Evolutionary conservation across 2,329 filamentous ascomycete species (phyloP), one percentile per base, ranked within the genome.

Genomic region (Aspergillus terreus): DNA sequence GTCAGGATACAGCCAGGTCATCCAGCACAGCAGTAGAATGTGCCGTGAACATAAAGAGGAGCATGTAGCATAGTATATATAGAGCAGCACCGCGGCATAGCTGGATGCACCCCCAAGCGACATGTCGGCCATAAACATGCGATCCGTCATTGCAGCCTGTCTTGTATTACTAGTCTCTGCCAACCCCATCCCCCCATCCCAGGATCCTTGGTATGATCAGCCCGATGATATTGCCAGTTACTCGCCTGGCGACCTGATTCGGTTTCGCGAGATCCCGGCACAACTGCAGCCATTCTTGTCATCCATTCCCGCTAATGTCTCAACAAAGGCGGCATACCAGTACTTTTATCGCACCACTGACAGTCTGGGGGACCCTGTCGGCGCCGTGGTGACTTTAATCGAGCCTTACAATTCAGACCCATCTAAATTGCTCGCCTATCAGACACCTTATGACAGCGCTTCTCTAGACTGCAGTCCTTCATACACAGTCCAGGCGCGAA

Each of bases 371-470:
- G 46, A 51, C 25, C 53, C 58, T 4, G 51, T 51, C 5, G 56
- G 43, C 11, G 66, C 72, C 0, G 66, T 72, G 0, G 63, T 70
- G 6, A 74, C 72, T 0, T 55, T 75, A 4, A 52, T 75, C 11
- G 52, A 71, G 4, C 71, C 71, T 10, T 43, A 45, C 23, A 50
- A 58, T 25, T 60, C 65, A 2, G 59, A 62, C 41, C 45, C 54
- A 5, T 46, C 46, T 17, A 55, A 59, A n/a, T 49, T 78, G 0
- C 52, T 77, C 2, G 75, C 72, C 0, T 76, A 73, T 50, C 72
- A 76, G 48, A 59, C 70, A n/a, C 58, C 71, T 2, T 63, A 63
- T 27, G 57, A 64, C 47, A 56, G 52, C 3, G 50, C 54, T 21
- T 48, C 54, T 42, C 36, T 56, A 11, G 51, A 63, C 36, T 55